phyloP scores from a whole-genome alignment of 2,329 filamentous ascomycete genomes.

The Verticillium albo-atrum region DNA sequence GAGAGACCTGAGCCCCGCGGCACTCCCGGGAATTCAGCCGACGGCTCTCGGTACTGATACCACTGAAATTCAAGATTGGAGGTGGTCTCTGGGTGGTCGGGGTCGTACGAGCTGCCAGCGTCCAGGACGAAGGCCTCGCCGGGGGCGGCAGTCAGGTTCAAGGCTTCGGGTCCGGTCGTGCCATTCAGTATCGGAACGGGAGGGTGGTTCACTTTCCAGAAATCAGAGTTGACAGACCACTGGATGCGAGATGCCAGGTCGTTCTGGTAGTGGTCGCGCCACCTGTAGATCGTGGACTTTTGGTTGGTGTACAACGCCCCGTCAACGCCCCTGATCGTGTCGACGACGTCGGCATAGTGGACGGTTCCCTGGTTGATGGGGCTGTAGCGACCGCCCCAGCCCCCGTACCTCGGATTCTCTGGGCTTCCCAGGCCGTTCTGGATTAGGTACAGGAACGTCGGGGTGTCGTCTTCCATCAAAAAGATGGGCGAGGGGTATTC shows the following conservation, averaged over 20 bases:
- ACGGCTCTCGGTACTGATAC: conserved; percentile 1
- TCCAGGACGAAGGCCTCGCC: neutral
- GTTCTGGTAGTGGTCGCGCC: conserved; percentile 2
- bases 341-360: neutral
- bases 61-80: neutral
- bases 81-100: neutral
- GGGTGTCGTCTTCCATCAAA: conserved; percentile 48
- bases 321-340: neutral
- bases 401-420: conserved; percentile 40
- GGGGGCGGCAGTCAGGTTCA: neutral
- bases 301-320: neutral
- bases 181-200: neutral
- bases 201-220: neutral
- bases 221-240: neutral
- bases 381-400: conserved; percentile 45
- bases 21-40: neutral
- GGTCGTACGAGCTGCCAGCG: neutral
- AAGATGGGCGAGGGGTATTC: conserved; percentile 41
- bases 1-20: neutral
- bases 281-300: neutral
- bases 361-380: neutral
- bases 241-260: neutral
- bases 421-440: conserved; percentile 40
- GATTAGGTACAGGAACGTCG: conserved; percentile 43
- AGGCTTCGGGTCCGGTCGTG: neutral